Evolutionary conservation across 345 rosid species (phyloP), one percentile per base, ranked within the genome.

Genomic region (Chamaenerion angustifolium): DNA sequence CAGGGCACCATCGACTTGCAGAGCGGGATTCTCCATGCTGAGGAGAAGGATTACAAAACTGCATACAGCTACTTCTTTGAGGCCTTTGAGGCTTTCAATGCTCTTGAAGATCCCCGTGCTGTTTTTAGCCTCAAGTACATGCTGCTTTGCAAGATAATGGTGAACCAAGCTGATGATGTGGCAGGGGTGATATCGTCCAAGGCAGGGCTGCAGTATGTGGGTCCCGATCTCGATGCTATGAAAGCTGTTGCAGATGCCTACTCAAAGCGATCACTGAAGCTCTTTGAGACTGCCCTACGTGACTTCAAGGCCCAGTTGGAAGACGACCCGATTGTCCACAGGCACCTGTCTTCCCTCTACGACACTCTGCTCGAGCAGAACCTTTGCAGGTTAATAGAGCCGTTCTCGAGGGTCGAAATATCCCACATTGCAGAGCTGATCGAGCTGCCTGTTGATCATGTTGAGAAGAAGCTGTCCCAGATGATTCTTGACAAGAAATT

Each of bases 191-290:
- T 87, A 53, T 83, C 98, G 40, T 87, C 96, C 12, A 92, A 83
- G 74, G 98, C 95, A 3, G 98, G 98, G 23, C 67, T 87, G 6
- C 85, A 76, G 6, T 87, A 92, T 1, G 76, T 78, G 48, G 98
- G 96, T 2, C 88, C 85, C 0, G 96, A 92, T 51, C 51, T 92
- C 12, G 95, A 92, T 65, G 95, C 95, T 6, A 92, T 92, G 96
- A 92, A 87, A 77, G 87, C 98, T 53, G 95, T 92, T 16, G 96
- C 96, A 3, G 89, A 92, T 82, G 98, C 96, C 48, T 79, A 92
- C 64, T 64, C 98, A 0, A 83, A 92, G 57, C 72, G 96, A 23
- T 90, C 98, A 6, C 58, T 90, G 75, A 90, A 80, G 70, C 53
- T 82, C 43, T 83, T 92, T 35, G 98, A 87, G 75, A 80, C 59